Percentiles rank a stretch among this genome's conserved stretches.
These are phyloP conservation scores for Spathaspora boniae DNA, from an alignment of 805 yeast genomes.

Conservation along the genomic window DNA sequence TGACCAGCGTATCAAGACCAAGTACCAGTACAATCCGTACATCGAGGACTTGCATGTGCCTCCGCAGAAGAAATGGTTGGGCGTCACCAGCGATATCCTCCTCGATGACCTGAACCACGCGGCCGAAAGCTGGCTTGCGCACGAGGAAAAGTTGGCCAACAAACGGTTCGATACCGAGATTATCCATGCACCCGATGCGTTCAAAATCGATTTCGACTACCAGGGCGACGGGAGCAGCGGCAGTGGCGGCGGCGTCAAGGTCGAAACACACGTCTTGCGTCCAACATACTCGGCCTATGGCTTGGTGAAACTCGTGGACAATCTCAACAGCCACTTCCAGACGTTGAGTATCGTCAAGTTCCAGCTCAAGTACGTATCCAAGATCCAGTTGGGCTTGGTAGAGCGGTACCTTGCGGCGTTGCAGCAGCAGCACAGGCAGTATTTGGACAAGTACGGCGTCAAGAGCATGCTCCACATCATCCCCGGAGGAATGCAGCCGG, in stretches of 20 bases:
- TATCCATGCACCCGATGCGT: conserved; percentile 44
- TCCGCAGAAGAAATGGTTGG: conserved; percentile 42
- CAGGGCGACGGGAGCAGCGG: conserved; percentile 13
- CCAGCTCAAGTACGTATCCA: conserved; percentile 53
- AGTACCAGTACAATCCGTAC: conserved; percentile 47
- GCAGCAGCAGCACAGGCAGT: conserved; percentile 37
- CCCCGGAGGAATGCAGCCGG: conserved; percentile 33
- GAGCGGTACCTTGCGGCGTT: conserved; percentile 49
- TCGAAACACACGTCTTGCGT: conserved; percentile 16
- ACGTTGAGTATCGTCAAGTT: conserved; percentile 48
- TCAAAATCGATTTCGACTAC: conserved; percentile 56
- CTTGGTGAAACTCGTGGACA: conserved; percentile 53
- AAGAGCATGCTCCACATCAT: conserved; percentile 31
- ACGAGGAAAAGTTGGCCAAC: conserved; percentile 51
- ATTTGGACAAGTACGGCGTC: conserved; percentile 35
- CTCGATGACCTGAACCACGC: conserved; percentile 15
- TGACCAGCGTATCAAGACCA: conserved; percentile 46
- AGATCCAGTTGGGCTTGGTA: conserved; percentile 54
- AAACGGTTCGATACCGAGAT: conserved; percentile 50
- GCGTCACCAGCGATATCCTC: conserved; percentile 42
- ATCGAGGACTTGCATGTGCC: conserved; percentile 14
- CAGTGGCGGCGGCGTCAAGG: conserved; percentile 16
- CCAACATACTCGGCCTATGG: conserved; percentile 66
- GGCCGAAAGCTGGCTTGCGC: conserved; percentile 46
- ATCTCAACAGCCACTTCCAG: conserved; percentile 52